Evolutionary conservation across 129 eudicot genomes (phyloP).

Genomic region (Silybum marianum): DNA sequence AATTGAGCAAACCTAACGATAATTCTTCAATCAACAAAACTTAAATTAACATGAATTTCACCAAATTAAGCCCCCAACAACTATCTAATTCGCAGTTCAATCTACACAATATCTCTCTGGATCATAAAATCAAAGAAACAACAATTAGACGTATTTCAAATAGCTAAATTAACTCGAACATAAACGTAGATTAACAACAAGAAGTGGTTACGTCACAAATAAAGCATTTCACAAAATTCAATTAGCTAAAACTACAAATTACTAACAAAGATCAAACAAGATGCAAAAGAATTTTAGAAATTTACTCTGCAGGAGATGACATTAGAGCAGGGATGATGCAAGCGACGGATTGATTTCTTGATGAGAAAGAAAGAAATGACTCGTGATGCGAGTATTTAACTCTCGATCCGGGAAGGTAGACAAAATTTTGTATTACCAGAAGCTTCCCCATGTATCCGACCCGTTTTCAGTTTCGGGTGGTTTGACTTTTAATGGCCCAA

Average conservation of each 20-base stretch:
- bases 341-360: conserved; percentile 21
- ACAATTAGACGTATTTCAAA: not conserved
- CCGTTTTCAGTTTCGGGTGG: not conserved
- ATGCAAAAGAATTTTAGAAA: conserved; percentile 8
- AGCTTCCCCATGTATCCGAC: conserved; percentile 17
- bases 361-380: conserved; percentile 18
- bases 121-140: not conserved
- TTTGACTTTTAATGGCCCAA: not conserved
- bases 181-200: not conserved
- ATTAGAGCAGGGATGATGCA: conserved; percentile 23
- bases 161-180: not conserved
- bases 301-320: conserved; percentile 63
- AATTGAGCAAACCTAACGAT: not conserved
- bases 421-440: conserved; percentile 1
- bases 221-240: conserved; percentile 7
- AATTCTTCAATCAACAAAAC: not conserved
- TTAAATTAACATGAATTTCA: conserved; percentile 6
- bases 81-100: conserved; percentile 7
- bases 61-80: conserved; percentile 4
- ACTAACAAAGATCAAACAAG: conserved; percentile 4
- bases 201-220: not conserved
- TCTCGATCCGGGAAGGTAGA: conserved; percentile 1
- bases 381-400: conserved; percentile 3
- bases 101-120: not conserved
- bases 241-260: not conserved